Base-by-base conservation (phyloP, 257 asterid species). In the Penstemon davidsonii region DNA sequence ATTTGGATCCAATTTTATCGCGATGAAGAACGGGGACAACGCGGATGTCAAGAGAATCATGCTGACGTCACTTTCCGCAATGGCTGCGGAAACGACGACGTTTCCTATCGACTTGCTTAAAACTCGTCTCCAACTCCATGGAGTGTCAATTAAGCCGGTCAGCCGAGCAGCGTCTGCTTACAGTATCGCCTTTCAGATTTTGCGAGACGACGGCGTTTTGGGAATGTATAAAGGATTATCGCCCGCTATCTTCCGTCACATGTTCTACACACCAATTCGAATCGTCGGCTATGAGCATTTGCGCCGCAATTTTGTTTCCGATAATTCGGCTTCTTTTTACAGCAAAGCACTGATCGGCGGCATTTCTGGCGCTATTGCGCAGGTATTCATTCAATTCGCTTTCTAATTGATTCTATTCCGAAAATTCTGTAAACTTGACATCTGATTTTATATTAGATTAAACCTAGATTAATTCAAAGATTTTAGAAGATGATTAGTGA, bases 61-160 rank as follows among this genome's bases (percentile, higher is more conserved):
- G 49, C 79, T 89, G 68, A 83, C 96, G 73, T 85, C 98, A 55
- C 72, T 89, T 1, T 84, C 95, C 3, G 98, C 98, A 5, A 80
- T 83, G 82, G 82, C 67, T 60, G 95, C 96, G 5, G 96, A 91
- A 72, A 86, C 96, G 54, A 71, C 96, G 56, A 92, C 98, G 45
- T 92, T 92, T 39, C 98, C 98, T 1, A 79, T 92, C 38, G 98
- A 92, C 76, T 77, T 89, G n/a, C 73, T 87, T 38, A 92, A 92
- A 71, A 89, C 96, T 43, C 87, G 85, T 59, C 90, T 92, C 73
- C 98, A 92, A 76, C 94, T 91, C 41, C 90, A 83, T 76, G 91
- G 92, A 5, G 90, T 82, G 79, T 83, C 91, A 38, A 70, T 40
- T 37, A 68, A 67, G 55, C 67, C 81, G 2, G 73, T 43, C 46